phyloP scores from a whole-genome alignment of 2,329 filamentous ascomycete species.

The Phyllachora maydis region DNA sequence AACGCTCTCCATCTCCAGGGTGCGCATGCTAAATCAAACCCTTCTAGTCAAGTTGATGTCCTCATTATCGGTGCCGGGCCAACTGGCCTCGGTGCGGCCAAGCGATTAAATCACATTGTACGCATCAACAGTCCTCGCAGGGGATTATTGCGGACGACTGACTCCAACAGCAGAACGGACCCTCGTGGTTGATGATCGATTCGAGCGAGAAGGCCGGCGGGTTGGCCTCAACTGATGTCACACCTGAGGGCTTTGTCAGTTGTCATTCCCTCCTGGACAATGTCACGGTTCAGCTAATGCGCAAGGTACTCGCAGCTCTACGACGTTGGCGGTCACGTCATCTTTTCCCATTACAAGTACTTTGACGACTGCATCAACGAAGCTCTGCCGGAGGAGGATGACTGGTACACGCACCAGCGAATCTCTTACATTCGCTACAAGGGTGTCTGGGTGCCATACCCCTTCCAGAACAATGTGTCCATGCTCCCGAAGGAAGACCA shows the following conservation, averaged over 20 bases:
- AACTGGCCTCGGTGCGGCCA: conserved; percentile 92
- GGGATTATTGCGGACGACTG: conserved; percentile 9
- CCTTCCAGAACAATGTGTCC: conserved; percentile 99
- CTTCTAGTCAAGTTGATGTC: conserved; percentile 81
- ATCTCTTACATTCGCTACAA: conserved; percentile 99
- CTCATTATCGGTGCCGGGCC: conserved; percentile 96
- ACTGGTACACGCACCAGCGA: conserved; percentile 96
- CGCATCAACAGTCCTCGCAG: too few relatives aligned
- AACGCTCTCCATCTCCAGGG: too few relatives aligned
- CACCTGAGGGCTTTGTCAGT: conserved; percentile 88
- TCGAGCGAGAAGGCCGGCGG: conserved; percentile 81
- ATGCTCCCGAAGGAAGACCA: conserved; percentile 96
- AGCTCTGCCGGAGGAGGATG: conserved; percentile 77
- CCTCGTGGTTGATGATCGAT: conserved; percentile 94
- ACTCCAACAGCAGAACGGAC: conserved; percentile 42
- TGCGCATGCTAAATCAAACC: too few relatives aligned
- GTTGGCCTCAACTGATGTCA: conserved; percentile 87
- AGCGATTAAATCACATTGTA: conserved; percentile 93
- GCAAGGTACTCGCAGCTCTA: conserved; percentile 45
- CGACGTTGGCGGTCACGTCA: conserved; percentile 95
- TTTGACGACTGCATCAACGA: conserved; percentile 98
- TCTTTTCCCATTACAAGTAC: conserved; percentile 99
- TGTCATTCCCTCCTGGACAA: too few relatives aligned
- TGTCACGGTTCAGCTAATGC: too few relatives aligned
- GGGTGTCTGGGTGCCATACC: conserved; percentile 91